phyloP scores from a whole-genome alignment of 2,329 filamentous ascomycete species.

The Ceratocystis ficicola region DNA sequence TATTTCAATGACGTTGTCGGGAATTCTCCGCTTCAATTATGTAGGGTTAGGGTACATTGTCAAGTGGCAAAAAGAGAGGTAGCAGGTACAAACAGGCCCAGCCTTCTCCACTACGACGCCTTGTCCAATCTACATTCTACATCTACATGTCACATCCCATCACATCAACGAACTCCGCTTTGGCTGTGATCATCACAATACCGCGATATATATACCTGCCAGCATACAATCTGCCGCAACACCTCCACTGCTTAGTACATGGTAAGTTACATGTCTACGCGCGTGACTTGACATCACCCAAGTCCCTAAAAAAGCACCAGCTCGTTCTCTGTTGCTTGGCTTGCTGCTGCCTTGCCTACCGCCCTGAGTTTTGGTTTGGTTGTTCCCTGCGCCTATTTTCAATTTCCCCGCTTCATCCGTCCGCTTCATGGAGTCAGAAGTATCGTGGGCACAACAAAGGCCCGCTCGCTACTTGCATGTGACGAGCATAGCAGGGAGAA shows the following conservation, averaged over 20 bases:
- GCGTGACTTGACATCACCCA: not conserved
- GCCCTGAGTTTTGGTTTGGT: not conserved
- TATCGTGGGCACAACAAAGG: not conserved
- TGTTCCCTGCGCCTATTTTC: not conserved
- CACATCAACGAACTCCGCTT: not conserved
- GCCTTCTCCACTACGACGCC: not conserved
- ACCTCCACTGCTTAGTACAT: too few relatives aligned
- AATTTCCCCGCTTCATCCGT: not conserved
- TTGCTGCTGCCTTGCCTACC: not conserved
- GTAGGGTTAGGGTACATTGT: not conserved
- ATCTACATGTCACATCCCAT: conserved; percentile 6
- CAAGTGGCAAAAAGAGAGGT: conserved; percentile 2
- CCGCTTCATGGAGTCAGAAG: not conserved
- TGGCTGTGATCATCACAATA: not conserved
- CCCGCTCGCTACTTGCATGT: not conserved
- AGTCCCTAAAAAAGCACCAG: not conserved
- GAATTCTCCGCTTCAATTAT: not conserved
- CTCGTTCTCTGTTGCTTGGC: not conserved
- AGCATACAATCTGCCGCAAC: not conserved
- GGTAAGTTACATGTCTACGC: not conserved
- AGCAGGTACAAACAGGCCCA: conserved; percentile 2
- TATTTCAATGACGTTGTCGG: not conserved
- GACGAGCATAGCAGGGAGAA: not conserved
- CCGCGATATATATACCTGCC: not conserved
- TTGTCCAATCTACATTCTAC: conserved; percentile 10